Conservation (phyloP, 192 early-diverging fungal genomes). For the Umbelopsis ramanniana region DNA sequence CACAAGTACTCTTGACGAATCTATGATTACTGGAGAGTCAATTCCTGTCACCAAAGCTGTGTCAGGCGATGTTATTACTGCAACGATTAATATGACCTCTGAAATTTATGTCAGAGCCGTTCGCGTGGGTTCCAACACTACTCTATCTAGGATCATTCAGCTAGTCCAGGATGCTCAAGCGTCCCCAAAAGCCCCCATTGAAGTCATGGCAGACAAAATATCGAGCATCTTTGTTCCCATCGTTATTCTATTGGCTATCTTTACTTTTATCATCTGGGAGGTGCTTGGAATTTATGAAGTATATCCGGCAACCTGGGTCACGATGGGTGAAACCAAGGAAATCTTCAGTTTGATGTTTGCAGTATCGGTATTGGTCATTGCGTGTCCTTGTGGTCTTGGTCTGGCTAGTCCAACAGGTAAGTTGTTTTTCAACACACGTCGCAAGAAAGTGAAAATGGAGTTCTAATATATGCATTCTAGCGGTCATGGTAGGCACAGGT, state of each 20-base stretch:
- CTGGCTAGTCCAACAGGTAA: conserved; percentile 66
- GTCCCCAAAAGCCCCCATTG: conserved; percentile 65
- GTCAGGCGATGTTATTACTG: conserved; percentile 60
- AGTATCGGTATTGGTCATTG: conserved; percentile 70
- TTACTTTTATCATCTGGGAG: conserved; percentile 62
- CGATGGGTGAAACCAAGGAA: conserved; percentile 47
- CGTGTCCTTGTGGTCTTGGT: conserved; percentile 75
- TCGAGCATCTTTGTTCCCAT: conserved; percentile 65
- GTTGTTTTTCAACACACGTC: neutral
- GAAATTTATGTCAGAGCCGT: conserved; percentile 67
- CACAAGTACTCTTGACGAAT: conserved; percentile 69
- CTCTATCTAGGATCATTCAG: conserved; percentile 63
- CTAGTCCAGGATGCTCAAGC: conserved; percentile 71
- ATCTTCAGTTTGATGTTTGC: conserved; percentile 59
- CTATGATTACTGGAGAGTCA: conserved; percentile 85
- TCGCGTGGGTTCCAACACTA: conserved; percentile 64
- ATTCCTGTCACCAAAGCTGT: conserved; percentile 61
- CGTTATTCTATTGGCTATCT: conserved; percentile 61
- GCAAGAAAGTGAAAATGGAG: neutral
- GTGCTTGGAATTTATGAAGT: conserved; percentile 38
- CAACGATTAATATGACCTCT: conserved; percentile 66
- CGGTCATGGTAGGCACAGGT: conserved; percentile 77
- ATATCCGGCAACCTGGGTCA: conserved; percentile 47
- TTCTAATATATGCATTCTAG: conserved; percentile 28
- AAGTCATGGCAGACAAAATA: conserved; percentile 66